A percentile compares a stretch with the other conserved stretches of the same genome.
phyloP scores from a whole-genome alignment of 139 green algal species.

The Chlorella sp. region DNA sequence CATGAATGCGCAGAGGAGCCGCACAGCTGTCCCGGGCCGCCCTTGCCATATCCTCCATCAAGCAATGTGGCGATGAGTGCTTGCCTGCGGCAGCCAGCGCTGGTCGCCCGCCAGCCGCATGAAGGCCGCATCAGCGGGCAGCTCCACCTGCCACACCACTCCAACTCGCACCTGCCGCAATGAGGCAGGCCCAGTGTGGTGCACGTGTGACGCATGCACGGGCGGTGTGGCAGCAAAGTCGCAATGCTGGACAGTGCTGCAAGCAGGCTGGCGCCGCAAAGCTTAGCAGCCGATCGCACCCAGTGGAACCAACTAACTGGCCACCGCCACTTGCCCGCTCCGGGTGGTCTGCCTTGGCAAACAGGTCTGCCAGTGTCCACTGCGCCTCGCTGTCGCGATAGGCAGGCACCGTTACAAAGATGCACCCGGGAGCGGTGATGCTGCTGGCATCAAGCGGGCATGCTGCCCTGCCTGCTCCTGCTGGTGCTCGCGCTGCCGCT shows the following conservation, averaged over 20 bases:
- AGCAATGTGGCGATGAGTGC: neutral
- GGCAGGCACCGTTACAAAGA: slow-evolving; percentile 82
- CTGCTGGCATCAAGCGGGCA: neutral
- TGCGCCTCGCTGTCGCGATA: slow-evolving; percentile 80
- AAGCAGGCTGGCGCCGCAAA: no score
- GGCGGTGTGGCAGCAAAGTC: no score
- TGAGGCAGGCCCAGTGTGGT: neutral
- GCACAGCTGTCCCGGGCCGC: no score
- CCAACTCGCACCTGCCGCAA: slow-evolving; percentile 57
- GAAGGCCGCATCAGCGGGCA: slow-evolving; percentile 36
- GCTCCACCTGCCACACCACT: slow-evolving; percentile 80
- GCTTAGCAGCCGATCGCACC: no score
- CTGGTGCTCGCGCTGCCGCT: neutral
- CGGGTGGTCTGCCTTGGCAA: slow-evolving; percentile 60
- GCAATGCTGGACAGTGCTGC: no score
- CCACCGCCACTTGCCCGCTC: slow-evolving; percentile 65
- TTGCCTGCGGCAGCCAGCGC: slow-evolving; percentile 23
- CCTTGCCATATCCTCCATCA: no score
- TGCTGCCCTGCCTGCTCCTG: neutral
- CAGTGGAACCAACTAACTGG: no score
- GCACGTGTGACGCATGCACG: neutral
- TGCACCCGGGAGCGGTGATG: slow-evolving; percentile 36
- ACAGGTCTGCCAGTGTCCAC: slow-evolving; percentile 73
- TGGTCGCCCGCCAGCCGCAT: slow-evolving; percentile 40
- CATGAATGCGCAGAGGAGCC: no score